Evolutionary conservation across 352 stramenopile species (phyloP), one percentile per base, ranked within the genome.

Genomic region (Pythium coloratum): DNA sequence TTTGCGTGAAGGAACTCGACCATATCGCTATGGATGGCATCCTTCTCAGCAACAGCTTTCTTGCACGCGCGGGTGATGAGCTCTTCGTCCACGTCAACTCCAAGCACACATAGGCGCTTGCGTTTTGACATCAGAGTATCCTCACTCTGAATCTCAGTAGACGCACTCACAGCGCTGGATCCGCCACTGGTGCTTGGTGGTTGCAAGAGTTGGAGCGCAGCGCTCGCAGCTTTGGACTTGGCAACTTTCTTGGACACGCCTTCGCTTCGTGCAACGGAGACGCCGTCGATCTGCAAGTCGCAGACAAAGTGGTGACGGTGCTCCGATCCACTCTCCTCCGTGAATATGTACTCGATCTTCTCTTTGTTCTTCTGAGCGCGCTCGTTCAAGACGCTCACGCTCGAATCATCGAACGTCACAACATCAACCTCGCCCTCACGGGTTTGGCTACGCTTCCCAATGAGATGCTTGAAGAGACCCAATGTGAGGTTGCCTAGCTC

Each of bases 191-290:
- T 14, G 8, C 20, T 14, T 3, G 30, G 16, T 53, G 46, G 8
- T 53, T 53, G 46, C n/a, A 53, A 53, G 46, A 53, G 18, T 14
- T 30, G 18, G 12, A 53, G 18, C 16, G 46, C 46, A 2, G 18
- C 66, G 38, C 77, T 75, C 2, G 85, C 84, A 2, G 85, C 85
- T 60, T 92, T 93, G 30, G 84, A 80, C 66, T 92, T 92, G 8
- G 84, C 84, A 18, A 93, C 83, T 71, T 91, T 90, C 66, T 93
- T 95, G 6, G 84, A 95, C 8, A 95, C 78, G 13, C 86, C 84
- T 59, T 88, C 72, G 6, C 81, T 82, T 26, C 64, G 64, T 5
- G 80, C 81, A 59, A 92, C 68, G 18, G 58, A 62, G 44, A 81
- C 64, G 5, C 76, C 72, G 42, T 91, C 77, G 38, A 92, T 77